Percentiles rank a stretch among this genome's conserved stretches.
Conservation (phyloP, 148 eudicot species). For the Rhododendron ferrugineum region DNA sequence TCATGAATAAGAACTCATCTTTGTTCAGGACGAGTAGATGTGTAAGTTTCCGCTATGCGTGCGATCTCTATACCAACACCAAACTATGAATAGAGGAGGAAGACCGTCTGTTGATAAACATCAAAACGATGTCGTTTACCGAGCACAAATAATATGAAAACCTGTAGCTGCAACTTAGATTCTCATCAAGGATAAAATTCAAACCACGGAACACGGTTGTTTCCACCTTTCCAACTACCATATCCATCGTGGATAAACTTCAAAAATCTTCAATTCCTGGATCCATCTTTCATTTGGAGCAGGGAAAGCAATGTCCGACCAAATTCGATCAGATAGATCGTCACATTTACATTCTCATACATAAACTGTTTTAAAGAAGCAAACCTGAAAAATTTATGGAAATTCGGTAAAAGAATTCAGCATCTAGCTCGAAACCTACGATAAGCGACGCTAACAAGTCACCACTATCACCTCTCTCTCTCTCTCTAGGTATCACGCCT, state of each 20-base stretch:
- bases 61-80: not conserved
- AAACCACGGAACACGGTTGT: not conserved
- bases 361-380: constrained; percentile 7
- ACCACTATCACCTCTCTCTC: not conserved
- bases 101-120: not conserved
- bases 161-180: constrained; percentile 60
- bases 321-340: constrained; percentile 4
- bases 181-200: not conserved
- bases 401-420: not conserved
- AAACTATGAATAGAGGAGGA: not conserved
- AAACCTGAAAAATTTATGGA: not conserved
- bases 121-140: not conserved
- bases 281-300: not conserved
- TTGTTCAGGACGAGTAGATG: too few relatives aligned
- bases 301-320: not conserved
- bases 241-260: not conserved
- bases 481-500: constrained; percentile 58
- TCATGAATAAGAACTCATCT: too few relatives aligned
- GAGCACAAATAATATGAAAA: not conserved
- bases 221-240: not conserved
- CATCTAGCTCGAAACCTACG: constrained; percentile 13
- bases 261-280: not conserved
- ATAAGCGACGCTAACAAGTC: not conserved
- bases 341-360: constrained; percentile 24
- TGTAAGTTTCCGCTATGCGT: too few relatives aligned